Base-by-base conservation (phyloP, 2,329 filamentous ascomycete species). In the Sclerotinia subarctica region DNA sequence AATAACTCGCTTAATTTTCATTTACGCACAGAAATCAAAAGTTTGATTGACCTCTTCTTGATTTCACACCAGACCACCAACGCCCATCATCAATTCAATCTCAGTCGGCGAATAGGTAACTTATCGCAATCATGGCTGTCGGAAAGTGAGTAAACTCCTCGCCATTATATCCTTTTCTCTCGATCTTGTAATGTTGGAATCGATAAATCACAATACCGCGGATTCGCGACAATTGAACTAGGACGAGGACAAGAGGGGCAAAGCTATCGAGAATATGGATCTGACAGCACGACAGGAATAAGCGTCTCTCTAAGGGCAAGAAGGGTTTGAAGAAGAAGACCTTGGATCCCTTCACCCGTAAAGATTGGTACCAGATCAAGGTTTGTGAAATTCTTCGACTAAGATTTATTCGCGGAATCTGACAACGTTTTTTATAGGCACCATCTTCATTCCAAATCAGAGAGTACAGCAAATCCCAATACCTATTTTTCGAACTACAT, bases 291-390 rank as follows among this genome's bases (percentile, higher is more conserved):
- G 60, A 74, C 69, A 93, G 90, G 92, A 99, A 99, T 90, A 99
- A 99, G 93, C 93, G 95, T 88, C 90, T 99, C 87, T 98, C 95
- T 76, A 99, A 99, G 90, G 95, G 95, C 86, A 99, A 98, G 93
- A 99, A 99, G 90, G 94, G 95, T 84, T 88, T 98, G 82, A 98
- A 98, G 93, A 98, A 99, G 94, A 94, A 94, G 86, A 94, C 94
- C 80, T 86, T 90, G 78, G 95, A 99, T 84, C 94, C 95, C 80
- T 98, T 98, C 88, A 88, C 94, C 80, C 92, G 94, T 82, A 99
- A 99, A 89, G 95, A 98, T 83, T 98, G 96, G 92, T 99, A 94
- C 86, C 92, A 90, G 79, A 90, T 99, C 84, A 98, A 98, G 90
- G 90, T 92, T 80, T 76, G 85, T 69, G 66, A 32, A 67, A 70